phyloP scores from a whole-genome alignment of 495 filamentous ascomycete species.

The Penicillium pulvis region DNA sequence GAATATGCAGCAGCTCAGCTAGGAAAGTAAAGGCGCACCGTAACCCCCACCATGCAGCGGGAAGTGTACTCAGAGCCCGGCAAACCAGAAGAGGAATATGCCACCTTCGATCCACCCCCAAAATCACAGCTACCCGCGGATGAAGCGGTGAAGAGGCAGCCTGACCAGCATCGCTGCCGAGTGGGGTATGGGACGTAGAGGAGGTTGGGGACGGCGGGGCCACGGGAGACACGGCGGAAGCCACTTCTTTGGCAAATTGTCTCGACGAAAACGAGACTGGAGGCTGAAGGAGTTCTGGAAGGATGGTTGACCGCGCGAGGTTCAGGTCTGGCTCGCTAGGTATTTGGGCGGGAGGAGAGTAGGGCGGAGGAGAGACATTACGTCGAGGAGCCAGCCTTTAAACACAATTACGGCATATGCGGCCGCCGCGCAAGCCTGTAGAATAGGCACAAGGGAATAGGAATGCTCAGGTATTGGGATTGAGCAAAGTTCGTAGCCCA shows the following conservation, averaged over 20 bases:
- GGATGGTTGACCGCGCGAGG: constrained; percentile 16
- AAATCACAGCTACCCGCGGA: constrained; percentile 64
- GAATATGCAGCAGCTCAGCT: constrained; percentile 54
- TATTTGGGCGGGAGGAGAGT: constrained; percentile 32
- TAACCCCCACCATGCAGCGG: constrained; percentile 64
- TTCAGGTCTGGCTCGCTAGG: constrained; percentile 34
- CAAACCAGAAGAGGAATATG: constrained; percentile 63
- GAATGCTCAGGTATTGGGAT: not conserved
- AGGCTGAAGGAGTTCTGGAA: constrained; percentile 19
- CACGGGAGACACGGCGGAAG: constrained; percentile 26
- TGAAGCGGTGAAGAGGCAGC: constrained; percentile 47
- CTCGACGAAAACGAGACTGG: constrained; percentile 11
- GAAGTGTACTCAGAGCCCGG: constrained; percentile 60
- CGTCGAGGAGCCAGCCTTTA: constrained; percentile 50
- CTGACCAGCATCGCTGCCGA: constrained; percentile 37
- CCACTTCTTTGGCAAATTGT: constrained; percentile 35
- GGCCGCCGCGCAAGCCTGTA: constrained; percentile 35
- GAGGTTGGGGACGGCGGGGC: constrained; percentile 40
- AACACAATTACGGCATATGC: constrained; percentile 41
- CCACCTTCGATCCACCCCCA: constrained; percentile 64
- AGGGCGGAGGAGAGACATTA: constrained; percentile 46
- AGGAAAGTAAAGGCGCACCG: constrained; percentile 61
- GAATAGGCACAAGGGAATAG: constrained; percentile 2
- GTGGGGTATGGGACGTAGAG: constrained; percentile 39
- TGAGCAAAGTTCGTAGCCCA: not conserved